Evolutionary conservation across 2,329 filamentous ascomycete species (phyloP).

Genomic region (Neofusicoccum ribis): DNA sequence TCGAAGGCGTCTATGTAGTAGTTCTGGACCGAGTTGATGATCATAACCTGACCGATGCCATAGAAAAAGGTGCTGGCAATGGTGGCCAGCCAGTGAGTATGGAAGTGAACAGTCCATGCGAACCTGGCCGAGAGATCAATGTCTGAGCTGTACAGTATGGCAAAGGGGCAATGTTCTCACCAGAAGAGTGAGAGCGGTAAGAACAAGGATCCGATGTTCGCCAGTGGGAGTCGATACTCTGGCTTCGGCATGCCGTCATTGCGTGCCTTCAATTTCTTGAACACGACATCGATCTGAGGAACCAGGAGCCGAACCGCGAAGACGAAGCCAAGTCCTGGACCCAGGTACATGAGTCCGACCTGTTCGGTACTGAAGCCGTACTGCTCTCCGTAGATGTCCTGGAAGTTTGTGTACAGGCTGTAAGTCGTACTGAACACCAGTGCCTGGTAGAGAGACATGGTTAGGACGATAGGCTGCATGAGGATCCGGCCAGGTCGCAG

Average conservation of each 20-base stretch:
- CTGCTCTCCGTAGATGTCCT: slow-evolving; percentile 45
- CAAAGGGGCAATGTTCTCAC: slow-evolving; percentile 25
- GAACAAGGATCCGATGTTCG: slow-evolving; percentile 47
- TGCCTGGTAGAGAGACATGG: slow-evolving; percentile 49
- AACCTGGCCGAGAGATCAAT: slow-evolving; percentile 26
- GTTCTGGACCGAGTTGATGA: slow-evolving; percentile 55
- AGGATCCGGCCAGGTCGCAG: slow-evolving; percentile 45
- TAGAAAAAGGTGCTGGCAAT: slow-evolving; percentile 50
- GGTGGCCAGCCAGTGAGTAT: slow-evolving; percentile 44
- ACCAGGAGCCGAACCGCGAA: slow-evolving; percentile 49
- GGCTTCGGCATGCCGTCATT: slow-evolving; percentile 44
- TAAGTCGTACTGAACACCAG: slow-evolving; percentile 51
- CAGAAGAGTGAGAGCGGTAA: slow-evolving; percentile 47
- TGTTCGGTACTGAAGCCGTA: slow-evolving; percentile 50
- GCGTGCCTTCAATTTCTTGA: slow-evolving; percentile 44
- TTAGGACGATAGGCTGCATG: slow-evolving; percentile 47
- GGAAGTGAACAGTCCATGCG: slow-evolving; percentile 45
- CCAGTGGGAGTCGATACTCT: slow-evolving; percentile 48
- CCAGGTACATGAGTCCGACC: slow-evolving; percentile 48
- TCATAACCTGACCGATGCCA: slow-evolving; percentile 55
- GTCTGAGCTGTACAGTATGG: too few relatives aligned
- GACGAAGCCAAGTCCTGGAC: slow-evolving; percentile 46
- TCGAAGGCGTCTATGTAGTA: slow-evolving; percentile 57
- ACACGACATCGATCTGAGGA: slow-evolving; percentile 49
- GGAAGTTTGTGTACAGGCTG: slow-evolving; percentile 51